Conservation (phyloP, 805 yeast genomes). For the Torulaspora maleeae region DNA sequence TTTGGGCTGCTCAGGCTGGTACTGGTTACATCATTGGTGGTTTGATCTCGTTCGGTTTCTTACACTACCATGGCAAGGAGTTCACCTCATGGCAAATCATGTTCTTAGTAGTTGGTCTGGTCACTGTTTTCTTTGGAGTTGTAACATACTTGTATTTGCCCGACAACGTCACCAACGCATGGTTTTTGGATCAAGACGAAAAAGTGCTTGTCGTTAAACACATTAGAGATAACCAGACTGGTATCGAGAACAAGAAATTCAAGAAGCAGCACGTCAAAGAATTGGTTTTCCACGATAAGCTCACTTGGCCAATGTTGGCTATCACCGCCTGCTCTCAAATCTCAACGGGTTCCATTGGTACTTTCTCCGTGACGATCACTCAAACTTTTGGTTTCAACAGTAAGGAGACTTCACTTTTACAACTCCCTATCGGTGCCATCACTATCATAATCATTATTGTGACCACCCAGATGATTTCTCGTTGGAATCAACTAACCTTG, state of each 20-base stretch:
- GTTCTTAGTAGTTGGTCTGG: conserved; percentile 51
- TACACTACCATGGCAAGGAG: conserved; percentile 41
- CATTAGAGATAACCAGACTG: conserved; percentile 47
- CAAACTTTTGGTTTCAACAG: conserved; percentile 46
- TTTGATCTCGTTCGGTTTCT: conserved; percentile 48
- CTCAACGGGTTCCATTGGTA: conserved; percentile 49
- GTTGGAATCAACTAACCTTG: conserved; percentile 36
- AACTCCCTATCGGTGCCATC: conserved; percentile 54
- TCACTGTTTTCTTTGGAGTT: conserved; percentile 49
- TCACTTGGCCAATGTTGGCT: conserved; percentile 48
- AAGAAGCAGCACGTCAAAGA: conserved; percentile 45
- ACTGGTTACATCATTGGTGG: conserved; percentile 45
- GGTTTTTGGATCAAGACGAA: conserved; percentile 40
- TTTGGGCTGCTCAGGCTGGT: conserved; percentile 58
- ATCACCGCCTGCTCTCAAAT: conserved; percentile 46
- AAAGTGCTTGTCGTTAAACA: conserved; percentile 45
- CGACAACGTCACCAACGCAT: conserved; percentile 42
- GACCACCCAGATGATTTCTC: conserved; percentile 38
- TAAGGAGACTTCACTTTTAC: conserved; percentile 45
- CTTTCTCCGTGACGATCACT: conserved; percentile 51
- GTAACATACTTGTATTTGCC: conserved; percentile 45
- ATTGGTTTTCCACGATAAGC: conserved; percentile 42
- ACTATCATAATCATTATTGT: conserved; percentile 41
- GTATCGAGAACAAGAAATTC: conserved; percentile 46
- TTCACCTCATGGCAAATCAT: conserved; percentile 59